These are phyloP conservation scores for Barnettozyma vustinii DNA, from an alignment of 805 yeast genomes.

Conservation along the genomic window DNA sequence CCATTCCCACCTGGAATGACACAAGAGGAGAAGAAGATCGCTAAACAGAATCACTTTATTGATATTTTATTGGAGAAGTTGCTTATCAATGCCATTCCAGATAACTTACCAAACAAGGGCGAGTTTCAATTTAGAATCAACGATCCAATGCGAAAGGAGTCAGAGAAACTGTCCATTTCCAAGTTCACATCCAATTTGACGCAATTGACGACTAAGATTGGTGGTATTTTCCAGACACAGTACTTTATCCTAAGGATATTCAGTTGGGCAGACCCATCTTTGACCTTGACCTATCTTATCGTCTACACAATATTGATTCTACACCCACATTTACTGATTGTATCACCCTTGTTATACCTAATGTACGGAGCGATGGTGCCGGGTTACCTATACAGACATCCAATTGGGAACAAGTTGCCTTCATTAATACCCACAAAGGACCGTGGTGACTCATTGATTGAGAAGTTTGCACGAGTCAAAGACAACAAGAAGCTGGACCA, in stretches of 20 bases:
- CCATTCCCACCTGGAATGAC: constrained; percentile 17
- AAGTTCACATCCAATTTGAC: constrained; percentile 53
- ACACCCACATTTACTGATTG: constrained; percentile 62
- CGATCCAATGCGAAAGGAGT: constrained; percentile 39
- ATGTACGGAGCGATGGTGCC: constrained; percentile 61
- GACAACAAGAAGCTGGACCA: constrained; percentile 18
- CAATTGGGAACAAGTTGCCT: constrained; percentile 41
- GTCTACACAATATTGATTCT: constrained; percentile 62
- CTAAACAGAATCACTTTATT: constrained; percentile 41
- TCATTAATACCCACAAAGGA: constrained; percentile 31
- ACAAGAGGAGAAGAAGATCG: constrained; percentile 11
- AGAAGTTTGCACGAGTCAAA: constrained; percentile 30
- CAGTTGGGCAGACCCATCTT: constrained; percentile 72
- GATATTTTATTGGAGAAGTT: constrained; percentile 53
- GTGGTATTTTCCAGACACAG: constrained; percentile 53
- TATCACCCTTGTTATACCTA: constrained; percentile 55
- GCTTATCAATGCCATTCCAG: constrained; percentile 44
- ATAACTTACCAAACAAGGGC: constrained; percentile 43
- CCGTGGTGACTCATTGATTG: constrained; percentile 51
- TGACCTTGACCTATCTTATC: constrained; percentile 56
- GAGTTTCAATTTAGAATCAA: constrained; percentile 35
- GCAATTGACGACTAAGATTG: constrained; percentile 48
- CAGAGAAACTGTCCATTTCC: constrained; percentile 54
- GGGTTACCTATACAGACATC: constrained; percentile 65
- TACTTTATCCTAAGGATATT: constrained; percentile 54